A percentile compares a stretch with the other conserved stretches of the same genome.
phyloP scores from a whole-genome alignment of 2,329 filamentous ascomycete species.

The Diaporthe amygdali region DNA sequence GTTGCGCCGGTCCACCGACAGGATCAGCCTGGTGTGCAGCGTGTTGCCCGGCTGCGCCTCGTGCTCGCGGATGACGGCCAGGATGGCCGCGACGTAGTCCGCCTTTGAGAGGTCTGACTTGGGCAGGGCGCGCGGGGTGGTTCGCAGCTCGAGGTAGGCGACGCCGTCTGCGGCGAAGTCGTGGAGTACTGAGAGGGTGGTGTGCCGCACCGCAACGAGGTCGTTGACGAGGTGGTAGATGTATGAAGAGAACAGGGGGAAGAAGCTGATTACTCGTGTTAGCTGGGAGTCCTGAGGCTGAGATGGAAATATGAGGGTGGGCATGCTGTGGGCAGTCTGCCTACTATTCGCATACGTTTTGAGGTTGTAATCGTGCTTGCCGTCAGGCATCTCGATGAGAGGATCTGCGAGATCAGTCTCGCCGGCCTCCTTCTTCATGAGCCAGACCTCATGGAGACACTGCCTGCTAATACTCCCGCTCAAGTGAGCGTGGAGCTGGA shows the following conservation, averaged over 20 bases:
- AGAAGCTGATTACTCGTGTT: constrained; percentile 63
- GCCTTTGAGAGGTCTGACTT: constrained; percentile 56
- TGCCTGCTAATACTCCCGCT: constrained; percentile 77
- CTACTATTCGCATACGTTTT: constrained; percentile 58
- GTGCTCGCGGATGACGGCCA: constrained; percentile 64
- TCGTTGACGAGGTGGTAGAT: constrained; percentile 79
- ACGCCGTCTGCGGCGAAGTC: constrained; percentile 76
- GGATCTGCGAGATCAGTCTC: constrained; percentile 69
- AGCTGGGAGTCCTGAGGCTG: not conserved
- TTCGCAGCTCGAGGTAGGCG: constrained; percentile 79
- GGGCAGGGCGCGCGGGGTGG: constrained; percentile 72
- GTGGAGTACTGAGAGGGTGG: constrained; percentile 68
- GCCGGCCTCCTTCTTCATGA: constrained; percentile 57
- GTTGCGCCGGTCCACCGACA: constrained; percentile 75
- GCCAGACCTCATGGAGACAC: constrained; percentile 78
- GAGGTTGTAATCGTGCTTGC: constrained; percentile 74
- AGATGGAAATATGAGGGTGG: not conserved
- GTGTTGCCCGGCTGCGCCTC: constrained; percentile 38
- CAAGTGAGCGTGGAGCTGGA: constrained; percentile 79
- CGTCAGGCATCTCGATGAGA: constrained; percentile 68
- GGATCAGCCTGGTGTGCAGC: constrained; percentile 69
- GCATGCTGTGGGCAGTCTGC: not conserved
- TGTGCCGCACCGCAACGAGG: constrained; percentile 60
- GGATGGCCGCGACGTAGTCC: constrained; percentile 69
- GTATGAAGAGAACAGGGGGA: constrained; percentile 78